Evolutionary conservation across 2,329 filamentous ascomycete species (phyloP), one percentile per base, ranked within the genome.

Genomic region (Talaromyces sp.): DNA sequence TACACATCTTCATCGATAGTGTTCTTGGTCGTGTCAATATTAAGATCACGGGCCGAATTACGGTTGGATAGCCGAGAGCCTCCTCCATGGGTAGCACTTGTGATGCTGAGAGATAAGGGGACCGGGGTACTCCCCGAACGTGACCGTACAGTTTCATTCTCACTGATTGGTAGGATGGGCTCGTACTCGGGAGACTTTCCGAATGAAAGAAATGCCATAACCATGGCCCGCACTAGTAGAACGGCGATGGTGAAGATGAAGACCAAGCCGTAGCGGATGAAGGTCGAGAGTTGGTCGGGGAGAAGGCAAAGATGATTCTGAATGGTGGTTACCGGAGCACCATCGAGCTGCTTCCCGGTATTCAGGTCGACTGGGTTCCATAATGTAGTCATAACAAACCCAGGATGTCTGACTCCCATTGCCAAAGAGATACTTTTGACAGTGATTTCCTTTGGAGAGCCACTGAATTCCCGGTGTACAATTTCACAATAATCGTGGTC

Each of bases 401-500:
- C 94, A 0, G 94, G 94, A 6, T 84, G 87, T 0, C 90, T 84
- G 1, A 99, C 90, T 9, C 94, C 92, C 94, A 97, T 97, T 19
- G 91, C 92, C 91, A 93, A 96, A 69, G 88, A 95, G 66, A 95
- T 86, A 69, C 89, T 92, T 78, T 99, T 99, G 67, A 97, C 92
- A 0, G 94, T 99, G 65, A 97, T 95, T 73, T 99, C 94, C 27
- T 81, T 83, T 5, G 81, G 82, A 0, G 80, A 77, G 35, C 81
- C 82, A 64, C 86, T 86, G 61, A 87, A 85, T 19, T 85, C 81
- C 2, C 86, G 85, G 74, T 99, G 94, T 0, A 87, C 82, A 7
- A 97, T 78, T 69, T 96, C 92, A 76, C 94, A 99, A 77, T 97
- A 97, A 77, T 99, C 94, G 77, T 99, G 94, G 70, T 99, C 94